Base-by-base conservation (phyloP, 108 stramenopile genomes). In the Nitzschia palea region DNA sequence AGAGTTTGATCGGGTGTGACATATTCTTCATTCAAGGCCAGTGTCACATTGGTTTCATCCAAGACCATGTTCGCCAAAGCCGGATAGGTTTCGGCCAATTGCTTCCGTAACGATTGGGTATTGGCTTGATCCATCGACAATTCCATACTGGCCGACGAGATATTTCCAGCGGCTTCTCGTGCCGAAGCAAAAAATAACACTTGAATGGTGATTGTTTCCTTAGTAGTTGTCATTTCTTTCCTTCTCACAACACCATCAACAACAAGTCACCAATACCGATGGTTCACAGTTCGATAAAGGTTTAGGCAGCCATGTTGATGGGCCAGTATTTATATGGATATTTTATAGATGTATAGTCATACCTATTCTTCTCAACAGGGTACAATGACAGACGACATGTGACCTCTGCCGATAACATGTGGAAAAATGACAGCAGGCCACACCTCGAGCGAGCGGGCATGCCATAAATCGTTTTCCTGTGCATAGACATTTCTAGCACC, bases 21-120 rank as follows among this genome's bases (percentile, higher is more conserved):
- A 60, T 94, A 94, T 65, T 94, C 93, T 75, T 90, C 88, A 72
- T 94, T 94, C 58, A 94, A 71, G 37, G 93, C 93, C 52, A 94
- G 60, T 14, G 89, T 94, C 23, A 90, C 47, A 60, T 78, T 83
- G 35, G 90, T 88, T 68, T 90, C 86, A 59, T 94, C 87, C 61
- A 70, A 37, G 5, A 94, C 86, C 59, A 94, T 66, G 2, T 72
- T 3, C 1, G 82, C 76, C 33, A 94, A 55, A 33, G 61, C 71
- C 4, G 93, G 89, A 73, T 86, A 90, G 8, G 34, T 61, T 29
- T 75, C 67, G 28, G 92, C 87, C 45, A 93, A 51, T 65, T 48
- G 54, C 43, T 37, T 31, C 62, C 87, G 78, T 10, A 90, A 59
- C 10, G 55, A 8, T 8, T 55, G 56, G 2, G 86, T 90, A 44